Conservation (phyloP, 768 basidiomycete species). For the button mushroom (Agaricus bisporus) region DNA sequence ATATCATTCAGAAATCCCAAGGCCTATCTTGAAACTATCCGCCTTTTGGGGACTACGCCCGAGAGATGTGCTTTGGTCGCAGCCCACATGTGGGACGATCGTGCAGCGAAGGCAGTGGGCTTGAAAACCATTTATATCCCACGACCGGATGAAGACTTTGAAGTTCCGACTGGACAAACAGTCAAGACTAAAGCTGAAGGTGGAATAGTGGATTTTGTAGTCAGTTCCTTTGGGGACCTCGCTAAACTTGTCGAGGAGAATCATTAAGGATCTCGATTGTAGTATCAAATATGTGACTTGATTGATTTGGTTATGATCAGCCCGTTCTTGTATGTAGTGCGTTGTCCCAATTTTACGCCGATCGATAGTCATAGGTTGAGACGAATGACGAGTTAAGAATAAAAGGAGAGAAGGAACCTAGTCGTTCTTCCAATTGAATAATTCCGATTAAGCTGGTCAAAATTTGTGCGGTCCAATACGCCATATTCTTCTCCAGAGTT, state of each 20-base stretch:
- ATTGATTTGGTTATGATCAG: neutral
- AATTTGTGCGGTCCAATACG: no score
- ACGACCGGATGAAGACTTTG: constrained; percentile 39
- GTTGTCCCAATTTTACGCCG: no score
- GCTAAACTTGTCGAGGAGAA: constrained; percentile 5
- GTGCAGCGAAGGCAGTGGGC: constrained; percentile 44
- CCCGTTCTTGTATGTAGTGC: no score
- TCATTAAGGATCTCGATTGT: neutral
- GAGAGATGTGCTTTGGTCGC: constrained; percentile 59
- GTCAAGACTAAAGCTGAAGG: constrained; percentile 44
- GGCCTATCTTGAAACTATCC: constrained; percentile 42
- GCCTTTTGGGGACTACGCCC: constrained; percentile 44
- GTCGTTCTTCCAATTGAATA: no score
- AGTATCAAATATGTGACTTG: neutral
- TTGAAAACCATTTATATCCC: constrained; percentile 56
- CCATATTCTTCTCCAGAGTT: no score
- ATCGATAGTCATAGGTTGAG: no score
- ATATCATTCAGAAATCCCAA: constrained; percentile 35
- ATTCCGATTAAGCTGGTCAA: no score
- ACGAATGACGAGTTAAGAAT: no score
- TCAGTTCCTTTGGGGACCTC: constrained; percentile 33
- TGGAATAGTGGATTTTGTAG: constrained; percentile 54
- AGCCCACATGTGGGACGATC: constrained; percentile 52
- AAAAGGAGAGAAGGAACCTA: no score
- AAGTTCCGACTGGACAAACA: constrained; percentile 2